Evolutionary conservation across 2,329 filamentous ascomycete genomes (phyloP), one percentile per base, ranked within the genome.

Genomic region (Endothia cerciana): DNA sequence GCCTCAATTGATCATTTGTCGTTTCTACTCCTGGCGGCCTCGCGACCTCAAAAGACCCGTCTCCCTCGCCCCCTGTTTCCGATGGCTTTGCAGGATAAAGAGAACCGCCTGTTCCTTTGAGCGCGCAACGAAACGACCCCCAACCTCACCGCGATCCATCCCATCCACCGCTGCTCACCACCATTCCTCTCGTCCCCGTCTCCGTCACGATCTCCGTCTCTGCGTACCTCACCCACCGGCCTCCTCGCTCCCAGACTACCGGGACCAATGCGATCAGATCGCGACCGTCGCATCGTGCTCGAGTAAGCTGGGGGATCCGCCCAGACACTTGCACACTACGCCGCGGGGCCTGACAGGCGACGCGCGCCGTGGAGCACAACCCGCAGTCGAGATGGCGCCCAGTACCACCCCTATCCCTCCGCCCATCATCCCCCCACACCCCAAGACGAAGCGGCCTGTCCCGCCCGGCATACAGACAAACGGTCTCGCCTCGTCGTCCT

Each of bases 401-500:
- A 81, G 84, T 73, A 83, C 84, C 73, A 81, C 83, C 67, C 79
- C 81, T 65, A 70, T 77, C 61, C 79, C 79, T 71, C 79, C 80
- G 66, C 73, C 74, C 25, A 77, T 78, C 73, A 79, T 76, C 71
- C 73, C 77, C 70, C 76, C 75, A 4, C 66, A 68, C 28, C 66
- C 66, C 70, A 93, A 92, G 78, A 84, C 87, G 70, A 93, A 92
- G 79, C 88, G 89, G 43, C 88, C 88, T 68, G 81, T 85, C 62
- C 87, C 88, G 45, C 83, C 89, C 57, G 85, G 87, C 55, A 86
- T 90, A 65, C 89, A 90, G 75, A 85, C 87, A 67, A 91, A 91
- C 77, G 87, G 88, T 41, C 78, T 81, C 66, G 80, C 81, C 69
- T 78, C 86, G 30, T 83, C 85, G 1, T 85, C 87, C 4, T 89